Evolutionary conservation across 2,329 filamentous ascomycete genomes (phyloP), one percentile per base, ranked within the genome.

Genomic region (Thielaviopsis musarum): DNA sequence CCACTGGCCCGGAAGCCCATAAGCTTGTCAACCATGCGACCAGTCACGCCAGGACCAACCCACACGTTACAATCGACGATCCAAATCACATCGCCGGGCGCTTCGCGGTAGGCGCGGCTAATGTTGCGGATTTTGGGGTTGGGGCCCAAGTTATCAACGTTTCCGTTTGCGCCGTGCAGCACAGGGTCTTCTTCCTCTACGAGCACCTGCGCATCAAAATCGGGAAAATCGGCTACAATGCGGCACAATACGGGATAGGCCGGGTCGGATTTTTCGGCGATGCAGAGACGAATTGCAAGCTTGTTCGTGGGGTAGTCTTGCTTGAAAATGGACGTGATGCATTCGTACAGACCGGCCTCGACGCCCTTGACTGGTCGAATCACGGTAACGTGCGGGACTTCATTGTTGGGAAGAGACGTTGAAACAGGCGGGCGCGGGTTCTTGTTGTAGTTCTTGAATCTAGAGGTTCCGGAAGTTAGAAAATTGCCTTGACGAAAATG

Each of bases 101-200:
- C 88, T 68, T 97, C 91, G 28, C 90, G 77, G 68, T 96, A 98
- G 2, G 89, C 91, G 52, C 89, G 81, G 69, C 91, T 96, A 77
- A 97, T 88, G 69, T 98, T 98, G 56, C 93, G 79, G 65, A 98
- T 94, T 75, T 98, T 98, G n/a, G 93, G 93, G 67, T 98, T 98
- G 1, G 93, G 93, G 0, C 94, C 94, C 60, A 97, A 77, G 60
- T 81, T 77, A 63, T 78, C 71, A 56, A 72, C 66, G 54, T 76
- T 71, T 58, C 76, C 77, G 12, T 72, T 70, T 34, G 74, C 66
- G 30, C 77, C 78, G 58, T 81, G 78, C 9, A 95, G 73, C 30
- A 82, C 70, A 0, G 86, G 82, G 68, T 95, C 90, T 62, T 95
- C 86, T 56, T 87, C 81, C 72, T 96, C 91, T 54, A 96, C 76